Conservation (phyloP, 805 yeast genomes). For the Candida schatavii region DNA sequence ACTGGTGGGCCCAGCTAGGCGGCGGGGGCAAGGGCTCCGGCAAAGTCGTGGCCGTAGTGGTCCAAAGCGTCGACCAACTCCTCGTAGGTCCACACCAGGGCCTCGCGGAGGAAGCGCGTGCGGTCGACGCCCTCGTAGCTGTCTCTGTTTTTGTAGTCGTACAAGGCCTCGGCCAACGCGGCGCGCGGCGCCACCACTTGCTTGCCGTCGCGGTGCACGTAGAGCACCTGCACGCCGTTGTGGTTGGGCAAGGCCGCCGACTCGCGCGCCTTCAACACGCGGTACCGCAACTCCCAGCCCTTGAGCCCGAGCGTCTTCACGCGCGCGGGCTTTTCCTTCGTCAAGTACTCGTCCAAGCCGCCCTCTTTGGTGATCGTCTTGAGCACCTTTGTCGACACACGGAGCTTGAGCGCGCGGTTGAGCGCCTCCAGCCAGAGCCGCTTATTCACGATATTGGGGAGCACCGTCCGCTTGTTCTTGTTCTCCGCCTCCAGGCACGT, state of each 20-base stretch:
- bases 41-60: slow-evolving; percentile 38
- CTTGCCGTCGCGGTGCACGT: slow-evolving; percentile 43
- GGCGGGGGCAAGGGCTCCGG: slow-evolving; percentile 11
- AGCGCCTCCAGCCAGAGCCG: slow-evolving; percentile 83
- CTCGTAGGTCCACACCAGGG: slow-evolving; percentile 43
- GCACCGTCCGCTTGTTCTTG: slow-evolving; percentile 70
- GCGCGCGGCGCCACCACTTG: slow-evolving; percentile 64
- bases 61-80: slow-evolving; percentile 53
- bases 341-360: slow-evolving; percentile 85
- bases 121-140: slow-evolving; percentile 44
- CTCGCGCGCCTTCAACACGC: slow-evolving; percentile 51
- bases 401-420: slow-evolving; percentile 51
- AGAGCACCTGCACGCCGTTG: slow-evolving; percentile 45
- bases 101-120: slow-evolving; percentile 45
- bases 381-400: slow-evolving; percentile 75
- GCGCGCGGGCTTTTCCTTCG: slow-evolving; percentile 85
- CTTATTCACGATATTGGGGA: slow-evolving; percentile 76
- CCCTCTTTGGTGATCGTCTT: slow-evolving; percentile 91
- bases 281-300: slow-evolving; percentile 88
- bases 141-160: slow-evolving; percentile 46
- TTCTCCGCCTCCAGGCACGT: slow-evolving; percentile 73
- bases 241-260: slow-evolving; percentile 39
- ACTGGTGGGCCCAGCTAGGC: not conserved
- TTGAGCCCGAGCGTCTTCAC: slow-evolving; percentile 87
- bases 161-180: slow-evolving; percentile 54